Evolutionary conservation across 2,329 filamentous ascomycete genomes (phyloP), one percentile per base, ranked within the genome.

Genomic region (Colletotrichum tabaci): DNA sequence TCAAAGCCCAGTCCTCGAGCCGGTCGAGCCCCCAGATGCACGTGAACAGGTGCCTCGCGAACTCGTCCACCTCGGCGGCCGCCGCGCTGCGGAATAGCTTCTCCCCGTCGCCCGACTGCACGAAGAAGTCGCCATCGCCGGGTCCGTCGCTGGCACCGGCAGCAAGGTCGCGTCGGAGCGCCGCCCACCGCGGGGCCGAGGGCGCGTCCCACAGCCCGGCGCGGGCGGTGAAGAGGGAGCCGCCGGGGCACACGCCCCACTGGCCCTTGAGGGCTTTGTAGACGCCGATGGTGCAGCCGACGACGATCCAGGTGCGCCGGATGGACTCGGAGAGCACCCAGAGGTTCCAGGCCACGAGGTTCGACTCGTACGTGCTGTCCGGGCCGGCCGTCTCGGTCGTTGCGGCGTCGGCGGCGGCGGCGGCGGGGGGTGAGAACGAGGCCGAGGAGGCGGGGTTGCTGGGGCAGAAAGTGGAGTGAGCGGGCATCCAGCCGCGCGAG

Each of bases 261-360:
- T 67, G 23, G 60, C 73, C 46, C 72, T 77, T 30, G 53, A 74
- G 38, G 62, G 75, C 38, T 35, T 72, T 50, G 46, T 76, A 77
- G 4, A 74, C 65, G 13, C 73, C 69, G 40, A 75, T 63, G 3
- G 77, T 67, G n/a, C 74, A 67, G 30, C 72, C 69, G 35, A 72
- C 74, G 9, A 79, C 49, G 26, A 76, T 64, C 74, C 77, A 80
- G 0, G 77, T 79, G 12, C 79, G 76, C 7, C 79, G 73, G n/a
- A 79, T 65, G 26, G 75, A 77, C 66, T 80, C 79, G 3, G 78
- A 74, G 1, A 80, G 58, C 23, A 80, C 75, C 79, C 79, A 80
- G 4, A 77, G 74, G 42, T 79, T 74, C 78, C 78, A 80, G 35
- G 66, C 38, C 13, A 63, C 8, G 38, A 63, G 35, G 35, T 68